Evolutionary conservation across 2,329 filamentous ascomycete species (phyloP).

Genomic region (Phialocephala sp.): DNA sequence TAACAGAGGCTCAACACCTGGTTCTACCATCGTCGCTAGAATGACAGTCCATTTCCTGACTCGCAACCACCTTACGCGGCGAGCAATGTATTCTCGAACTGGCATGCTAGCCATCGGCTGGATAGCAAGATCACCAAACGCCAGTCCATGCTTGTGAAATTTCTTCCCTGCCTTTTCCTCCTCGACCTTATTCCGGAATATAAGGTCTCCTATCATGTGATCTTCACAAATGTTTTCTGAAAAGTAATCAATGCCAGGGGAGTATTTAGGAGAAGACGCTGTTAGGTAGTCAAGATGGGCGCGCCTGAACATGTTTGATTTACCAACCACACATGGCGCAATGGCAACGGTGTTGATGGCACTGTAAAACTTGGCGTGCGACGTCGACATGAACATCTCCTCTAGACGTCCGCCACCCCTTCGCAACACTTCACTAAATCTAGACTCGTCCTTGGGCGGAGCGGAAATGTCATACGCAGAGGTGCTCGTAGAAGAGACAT

Average conservation of each 20-base stretch:
- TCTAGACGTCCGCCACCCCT: constrained; percentile 82
- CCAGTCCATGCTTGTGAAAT: constrained; percentile 80
- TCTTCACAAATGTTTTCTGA: constrained; percentile 98
- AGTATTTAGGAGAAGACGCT: constrained; percentile 48
- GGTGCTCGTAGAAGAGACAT: constrained; percentile 42
- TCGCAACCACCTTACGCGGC: constrained; percentile 86
- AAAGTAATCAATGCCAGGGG: constrained; percentile 86
- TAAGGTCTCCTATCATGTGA: constrained; percentile 88
- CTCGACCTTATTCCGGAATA: constrained; percentile 75
- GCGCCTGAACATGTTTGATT: constrained; percentile 98
- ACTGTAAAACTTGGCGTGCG: constrained; percentile 96
- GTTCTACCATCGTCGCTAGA: constrained; percentile 87
- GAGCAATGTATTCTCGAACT: constrained; percentile 75
- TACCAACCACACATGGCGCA: constrained; percentile 93
- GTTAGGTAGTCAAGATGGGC: constrained; percentile 83
- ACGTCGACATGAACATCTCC: constrained; percentile 91
- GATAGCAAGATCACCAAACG: constrained; percentile 84
- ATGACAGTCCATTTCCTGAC: constrained; percentile 95
- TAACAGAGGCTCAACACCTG: constrained; percentile 85
- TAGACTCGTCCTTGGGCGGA: constrained; percentile 37
- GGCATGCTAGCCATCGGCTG: constrained; percentile 89
- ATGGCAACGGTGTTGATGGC: constrained; percentile 93
- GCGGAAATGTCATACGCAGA: constrained; percentile 40
- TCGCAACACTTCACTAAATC: constrained; percentile 34
- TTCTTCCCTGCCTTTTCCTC: constrained; percentile 49